Conservation (phyloP, 768 basidiomycete species). For the Hirschioporus abietinus region DNA sequence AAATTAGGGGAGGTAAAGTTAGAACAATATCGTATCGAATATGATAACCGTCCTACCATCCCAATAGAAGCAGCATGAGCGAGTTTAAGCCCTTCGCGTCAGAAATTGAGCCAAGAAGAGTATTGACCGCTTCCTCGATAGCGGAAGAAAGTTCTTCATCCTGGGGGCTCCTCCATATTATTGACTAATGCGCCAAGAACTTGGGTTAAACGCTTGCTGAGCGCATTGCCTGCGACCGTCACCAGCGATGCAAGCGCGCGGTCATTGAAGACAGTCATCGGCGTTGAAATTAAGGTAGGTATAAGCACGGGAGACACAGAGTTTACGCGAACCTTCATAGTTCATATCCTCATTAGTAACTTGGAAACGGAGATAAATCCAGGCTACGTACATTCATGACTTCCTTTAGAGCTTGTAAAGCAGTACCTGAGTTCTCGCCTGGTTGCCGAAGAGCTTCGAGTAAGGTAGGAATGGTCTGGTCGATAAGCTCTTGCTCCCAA, state of each 20-base stretch:
- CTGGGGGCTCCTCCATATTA: slow-evolving; percentile 55
- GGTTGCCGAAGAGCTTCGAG: slow-evolving; percentile 91
- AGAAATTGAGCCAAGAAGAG: slow-evolving; percentile 70
- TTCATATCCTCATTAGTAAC: not conserved
- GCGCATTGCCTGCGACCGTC: slow-evolving; percentile 86
- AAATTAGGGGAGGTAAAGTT: slow-evolving; percentile 1
- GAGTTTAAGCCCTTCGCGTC: slow-evolving; percentile 89
- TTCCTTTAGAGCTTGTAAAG: slow-evolving; percentile 86
- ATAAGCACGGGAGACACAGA: slow-evolving; percentile 97
- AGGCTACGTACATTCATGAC: slow-evolving; percentile 76
- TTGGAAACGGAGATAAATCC: not conserved
- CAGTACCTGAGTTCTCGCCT: slow-evolving; percentile 91
- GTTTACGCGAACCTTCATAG: slow-evolving; percentile 74
- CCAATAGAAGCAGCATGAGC: slow-evolving; percentile 81
- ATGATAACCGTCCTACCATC: slow-evolving; percentile 54
- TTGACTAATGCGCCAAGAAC: slow-evolving; percentile 79
- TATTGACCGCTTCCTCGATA: slow-evolving; percentile 68
- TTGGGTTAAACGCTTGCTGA: slow-evolving; percentile 75
- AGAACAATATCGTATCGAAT: not conserved
- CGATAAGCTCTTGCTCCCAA: slow-evolving; percentile 89
- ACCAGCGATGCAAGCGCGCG: slow-evolving; percentile 87
- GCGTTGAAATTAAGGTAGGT: slow-evolving; percentile 83
- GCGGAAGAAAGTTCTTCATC: slow-evolving; percentile 69
- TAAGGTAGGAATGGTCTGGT: slow-evolving; percentile 93
- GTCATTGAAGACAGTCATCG: slow-evolving; percentile 94